Percentiles rank a stretch among this genome's conserved stretches.
phyloP scores from a whole-genome alignment of 1,284 basidiomycete genomes.

The Heterobasidion irregulare region DNA sequence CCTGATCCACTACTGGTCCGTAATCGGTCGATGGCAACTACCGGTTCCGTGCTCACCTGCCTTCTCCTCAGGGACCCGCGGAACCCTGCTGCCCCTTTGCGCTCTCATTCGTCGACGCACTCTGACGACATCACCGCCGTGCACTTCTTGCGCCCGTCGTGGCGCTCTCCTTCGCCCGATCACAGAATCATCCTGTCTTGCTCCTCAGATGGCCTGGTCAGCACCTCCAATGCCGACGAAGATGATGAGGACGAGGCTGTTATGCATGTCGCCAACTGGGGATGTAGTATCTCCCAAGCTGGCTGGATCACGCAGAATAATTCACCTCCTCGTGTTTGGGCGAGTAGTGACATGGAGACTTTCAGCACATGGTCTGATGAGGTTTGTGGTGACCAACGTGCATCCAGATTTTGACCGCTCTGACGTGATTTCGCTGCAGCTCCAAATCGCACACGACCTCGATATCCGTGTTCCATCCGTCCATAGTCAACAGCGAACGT shows the following conservation, averaged over 20 bases:
- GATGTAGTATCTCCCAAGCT: slow-evolving; percentile 64
- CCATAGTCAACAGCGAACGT: slow-evolving; percentile 24
- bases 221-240: slow-evolving; percentile 57
- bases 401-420: too few species aligned
- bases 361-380: slow-evolving; percentile 69
- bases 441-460: slow-evolving; percentile 23
- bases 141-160: slow-evolving; percentile 35
- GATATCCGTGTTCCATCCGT: slow-evolving; percentile 28
- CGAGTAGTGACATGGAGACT: slow-evolving; percentile 79
- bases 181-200: slow-evolving; percentile 49
- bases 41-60: neutral
- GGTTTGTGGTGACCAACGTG: slow-evolving; percentile 25
- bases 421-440: slow-evolving; percentile 11
- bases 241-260: slow-evolving; percentile 71
- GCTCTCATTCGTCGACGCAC: slow-evolving; percentile 55
- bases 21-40: slow-evolving; percentile 1
- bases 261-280: slow-evolving; percentile 64
- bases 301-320: slow-evolving; percentile 46
- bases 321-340: slow-evolving; percentile 45
- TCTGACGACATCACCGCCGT: slow-evolving; percentile 72
- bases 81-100: slow-evolving; percentile 37
- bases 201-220: slow-evolving; percentile 67
- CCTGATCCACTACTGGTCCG: slow-evolving; percentile 64
- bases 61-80: slow-evolving; percentile 46
- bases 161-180: slow-evolving; percentile 3